Percentiles rank a stretch among this genome's conserved stretches.
Conservation (phyloP, 2,329 filamentous ascomycete genomes). For the Fusarium sp. region DNA sequence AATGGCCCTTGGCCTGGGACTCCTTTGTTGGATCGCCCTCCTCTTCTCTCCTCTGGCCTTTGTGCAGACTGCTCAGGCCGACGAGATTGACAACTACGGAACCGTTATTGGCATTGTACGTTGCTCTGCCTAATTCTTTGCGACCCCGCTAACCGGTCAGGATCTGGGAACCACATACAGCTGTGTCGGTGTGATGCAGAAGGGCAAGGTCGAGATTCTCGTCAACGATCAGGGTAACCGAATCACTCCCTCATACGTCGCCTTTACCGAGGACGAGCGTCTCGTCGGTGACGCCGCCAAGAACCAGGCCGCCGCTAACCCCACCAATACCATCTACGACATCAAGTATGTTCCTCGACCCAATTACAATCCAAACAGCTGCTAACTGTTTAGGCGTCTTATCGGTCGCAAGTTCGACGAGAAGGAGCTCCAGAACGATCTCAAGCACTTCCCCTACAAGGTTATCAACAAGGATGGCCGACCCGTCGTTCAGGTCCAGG, state of each 20-base stretch:
- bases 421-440: slow-evolving; percentile 89
- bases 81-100: slow-evolving; percentile 82
- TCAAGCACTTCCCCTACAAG: slow-evolving; percentile 99
- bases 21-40: slow-evolving; percentile 91
- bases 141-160: slow-evolving; percentile 48
- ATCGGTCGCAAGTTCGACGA: slow-evolving; percentile 87
- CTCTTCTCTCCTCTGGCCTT: slow-evolving; percentile 90
- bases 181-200: slow-evolving; percentile 96
- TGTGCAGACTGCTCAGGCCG: slow-evolving; percentile 79
- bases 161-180: slow-evolving; percentile 90
- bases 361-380: not conserved
- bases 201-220: slow-evolving; percentile 94
- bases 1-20: slow-evolving; percentile 84
- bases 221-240: slow-evolving; percentile 98
- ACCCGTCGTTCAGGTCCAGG: slow-evolving; percentile 83
- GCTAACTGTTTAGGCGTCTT: slow-evolving; percentile 70
- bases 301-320: slow-evolving; percentile 91
- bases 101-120: slow-evolving; percentile 92
- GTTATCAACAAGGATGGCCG: slow-evolving; percentile 91
- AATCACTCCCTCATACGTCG: slow-evolving; percentile 95
- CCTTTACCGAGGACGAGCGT: slow-evolving; percentile 96
- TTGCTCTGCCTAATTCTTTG: slow-evolving; percentile 33
- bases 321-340: slow-evolving; percentile 80
- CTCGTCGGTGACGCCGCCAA: slow-evolving; percentile 97
- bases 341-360: slow-evolving; percentile 76